Conservation (phyloP, 2,329 filamentous ascomycete genomes). For the Phialocephala sp. region DNA sequence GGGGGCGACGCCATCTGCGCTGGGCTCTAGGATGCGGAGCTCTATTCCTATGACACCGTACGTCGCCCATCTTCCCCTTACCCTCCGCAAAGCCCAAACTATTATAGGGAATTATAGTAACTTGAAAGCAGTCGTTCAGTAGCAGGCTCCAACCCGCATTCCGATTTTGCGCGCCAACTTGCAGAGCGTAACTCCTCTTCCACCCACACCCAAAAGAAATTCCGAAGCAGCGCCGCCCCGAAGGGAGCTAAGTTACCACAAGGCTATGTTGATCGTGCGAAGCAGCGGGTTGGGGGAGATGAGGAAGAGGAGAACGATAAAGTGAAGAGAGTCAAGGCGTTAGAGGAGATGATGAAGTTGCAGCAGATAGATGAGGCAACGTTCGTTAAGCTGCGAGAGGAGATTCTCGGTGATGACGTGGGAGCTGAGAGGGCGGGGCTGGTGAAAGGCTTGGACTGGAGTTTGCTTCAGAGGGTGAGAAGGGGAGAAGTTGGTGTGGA, state of each 20-base stretch:
- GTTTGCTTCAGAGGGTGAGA: constrained; percentile 72
- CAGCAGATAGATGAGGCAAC: constrained; percentile 82
- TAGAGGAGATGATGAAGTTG: constrained; percentile 82
- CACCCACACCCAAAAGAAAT: constrained; percentile 67
- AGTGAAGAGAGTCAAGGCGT: constrained; percentile 71
- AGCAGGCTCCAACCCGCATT: constrained; percentile 27
- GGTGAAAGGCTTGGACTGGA: constrained; percentile 90
- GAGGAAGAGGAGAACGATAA: constrained; percentile 59
- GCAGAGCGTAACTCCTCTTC: constrained; percentile 64
- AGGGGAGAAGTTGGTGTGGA: constrained; percentile 68
- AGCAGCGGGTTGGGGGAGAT: constrained; percentile 62
- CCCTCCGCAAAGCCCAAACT: constrained; percentile 14
- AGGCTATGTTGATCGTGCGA: constrained; percentile 85
- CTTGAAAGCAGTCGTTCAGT: constrained; percentile 29
- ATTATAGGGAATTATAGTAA: neutral
- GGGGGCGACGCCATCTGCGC: constrained; percentile 55
- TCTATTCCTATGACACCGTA: constrained; percentile 96
- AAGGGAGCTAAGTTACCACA: constrained; percentile 80
- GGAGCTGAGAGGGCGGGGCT: constrained; percentile 75
- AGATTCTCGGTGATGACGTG: constrained; percentile 81
- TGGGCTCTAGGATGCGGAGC: constrained; percentile 79
- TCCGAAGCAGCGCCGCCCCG: constrained; percentile 75
- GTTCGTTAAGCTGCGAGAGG: constrained; percentile 74
- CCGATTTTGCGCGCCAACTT: constrained; percentile 84
- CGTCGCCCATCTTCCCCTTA: constrained; percentile 42